Evolutionary conservation across 2,329 filamentous ascomycete species (phyloP), one percentile per base, ranked within the genome.

Genomic region (Gnomoniopsis sp.): DNA sequence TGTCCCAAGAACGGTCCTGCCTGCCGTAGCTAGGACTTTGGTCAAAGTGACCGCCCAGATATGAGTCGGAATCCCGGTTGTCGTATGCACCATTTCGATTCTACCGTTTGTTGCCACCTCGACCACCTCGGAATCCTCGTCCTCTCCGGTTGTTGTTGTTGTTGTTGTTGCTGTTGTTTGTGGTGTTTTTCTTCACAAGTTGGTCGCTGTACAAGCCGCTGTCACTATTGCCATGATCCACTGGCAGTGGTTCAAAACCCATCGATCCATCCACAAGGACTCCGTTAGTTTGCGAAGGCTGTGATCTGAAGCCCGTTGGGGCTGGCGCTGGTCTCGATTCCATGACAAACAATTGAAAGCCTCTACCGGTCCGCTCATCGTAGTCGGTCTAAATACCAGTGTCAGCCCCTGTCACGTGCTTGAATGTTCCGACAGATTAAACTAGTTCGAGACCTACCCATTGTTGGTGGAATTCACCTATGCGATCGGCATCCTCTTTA

Each of bases 381-480:
- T 86, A 62, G 23, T 33, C 48, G 43, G 55, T 23, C 23, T 26
- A 10, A 55, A 48, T 19, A 36, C 53, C 55, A 56, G 55, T 55
- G 30, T 47, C 36, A 56, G 46, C 49, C 17, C n/a, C 30, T 17
- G 44, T 22, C 41, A 49, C 8, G 36, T 26, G 50, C 41, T 21
- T 19, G 15, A 6, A 10, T 12, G 23, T 15, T 17, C 10, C 26
- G 50, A 48, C 21, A n/a, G n/a, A 26, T 12, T 14, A 41, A 8
- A 33, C 23, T 3, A 12, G n/a, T 19, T 38, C 17, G 17, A n/a
- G 34, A 73, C 85, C 65, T 70, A 90, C 89, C 69, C 85, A 91
- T 76, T 91, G 87, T 70, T 89, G 86, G 73, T 95, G 88, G 72
- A 93, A 93, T 59, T 83, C 79, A 67, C 93, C 88, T 19, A 92